phyloP scores from a whole-genome alignment of 2,329 filamentous ascomycete genomes.

The Alternaria sp. region DNA sequence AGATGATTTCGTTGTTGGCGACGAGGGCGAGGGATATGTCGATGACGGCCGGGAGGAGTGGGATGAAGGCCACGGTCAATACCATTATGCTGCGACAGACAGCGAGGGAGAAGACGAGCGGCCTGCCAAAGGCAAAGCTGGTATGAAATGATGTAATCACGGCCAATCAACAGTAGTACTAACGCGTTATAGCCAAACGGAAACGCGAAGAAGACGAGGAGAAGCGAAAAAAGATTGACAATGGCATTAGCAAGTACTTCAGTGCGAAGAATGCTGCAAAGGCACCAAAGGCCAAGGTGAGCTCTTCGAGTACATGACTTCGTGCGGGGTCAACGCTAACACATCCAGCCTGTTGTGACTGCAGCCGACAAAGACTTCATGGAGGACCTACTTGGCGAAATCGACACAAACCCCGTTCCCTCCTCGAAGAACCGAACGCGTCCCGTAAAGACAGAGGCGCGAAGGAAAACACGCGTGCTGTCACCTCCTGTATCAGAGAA shows the following conservation, averaged over 20 bases:
- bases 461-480: conserved; percentile 80
- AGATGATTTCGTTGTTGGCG: conserved; percentile 98
- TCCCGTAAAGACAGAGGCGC: conserved; percentile 75
- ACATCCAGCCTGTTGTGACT: conserved; percentile 72
- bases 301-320: conserved; percentile 13
- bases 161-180: conserved; percentile 20
- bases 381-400: conserved; percentile 82
- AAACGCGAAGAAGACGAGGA: conserved; percentile 88
- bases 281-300: conserved; percentile 83
- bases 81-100: conserved; percentile 67
- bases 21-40: conserved; percentile 96
- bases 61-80: conserved; percentile 75
- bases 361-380: conserved; percentile 92
- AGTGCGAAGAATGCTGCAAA: conserved; percentile 72
- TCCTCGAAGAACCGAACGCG: conserved; percentile 64
- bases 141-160: conserved; percentile 45
- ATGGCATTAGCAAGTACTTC: conserved; percentile 95
- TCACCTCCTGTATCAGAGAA: conserved; percentile 73
- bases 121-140: conserved; percentile 67
- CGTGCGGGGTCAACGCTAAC: conserved; percentile 28
- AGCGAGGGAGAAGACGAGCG: conserved; percentile 79
- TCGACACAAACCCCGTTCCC: conserved; percentile 78
- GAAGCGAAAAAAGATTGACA: conserved; percentile 85
- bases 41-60: conserved; percentile 86
- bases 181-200: conserved; percentile 72